Base-by-base conservation (phyloP, 805 yeast genomes). In the Kuraishia borneana region DNA sequence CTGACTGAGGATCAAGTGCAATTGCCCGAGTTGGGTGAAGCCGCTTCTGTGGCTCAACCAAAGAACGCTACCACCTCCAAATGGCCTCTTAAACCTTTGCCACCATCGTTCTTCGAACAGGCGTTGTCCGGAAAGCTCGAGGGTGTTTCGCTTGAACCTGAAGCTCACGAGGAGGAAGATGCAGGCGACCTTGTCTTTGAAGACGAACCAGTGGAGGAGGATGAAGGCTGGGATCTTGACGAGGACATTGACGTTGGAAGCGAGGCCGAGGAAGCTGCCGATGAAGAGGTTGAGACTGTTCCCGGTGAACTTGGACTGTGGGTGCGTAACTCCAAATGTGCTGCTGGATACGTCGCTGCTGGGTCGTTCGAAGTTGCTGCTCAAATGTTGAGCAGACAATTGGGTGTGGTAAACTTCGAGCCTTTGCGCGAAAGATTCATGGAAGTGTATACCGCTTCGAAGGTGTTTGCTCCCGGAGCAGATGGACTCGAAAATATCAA, bases 331-430 rank as follows among this genome's bases (percentile, higher is more conserved):
- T 83, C 95, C 13, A 82, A 80, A 42, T 71, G 88, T 36, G 85
- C 96, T 4, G 96, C 95, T 21, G 85, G 84, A 19, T 83, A 85
- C 47, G 87, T 81, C 48, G 96, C 98, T 2, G 87, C 96, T 2
- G 99, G 99, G 47, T 83, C 94, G 4, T 89, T 89, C 53, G 96
- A 87, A 44, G 82, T 89, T 35, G 99, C 97, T 26, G 92, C 96
- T 26, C 94, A 87, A 48, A 72, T 94, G 51, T 70, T 92, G 48
- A 76, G 80, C 63, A 81, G 89, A 50, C 98, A 94, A 58, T 66
- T 79, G 30, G 98, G 96, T 47, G 73, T 84, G 34, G 78, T 73
- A 19, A 68, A 83, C 45, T 89, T 94, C 53, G 94, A 78, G 49
- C 97, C 97, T 10, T 69, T 92, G 46, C 76, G 89, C 60, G 53